These are phyloP conservation scores for Recurvomyces mirabilis DNA, from an alignment of 495 filamentous ascomycete species.

Conservation along the genomic window DNA sequence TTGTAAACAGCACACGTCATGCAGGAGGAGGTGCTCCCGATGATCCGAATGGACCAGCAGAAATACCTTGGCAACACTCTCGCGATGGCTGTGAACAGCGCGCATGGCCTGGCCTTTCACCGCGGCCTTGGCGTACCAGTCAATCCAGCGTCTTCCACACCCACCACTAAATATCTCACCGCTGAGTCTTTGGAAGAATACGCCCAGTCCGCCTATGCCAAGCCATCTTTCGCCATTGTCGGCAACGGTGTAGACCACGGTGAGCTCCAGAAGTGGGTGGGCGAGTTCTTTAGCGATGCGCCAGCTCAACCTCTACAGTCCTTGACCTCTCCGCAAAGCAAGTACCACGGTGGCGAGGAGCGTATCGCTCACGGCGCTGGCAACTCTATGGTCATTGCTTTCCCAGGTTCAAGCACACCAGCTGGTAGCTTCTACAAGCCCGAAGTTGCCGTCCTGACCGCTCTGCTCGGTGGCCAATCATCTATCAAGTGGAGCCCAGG, in stretches of 20 bases:
- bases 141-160: conserved; percentile 55
- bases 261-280: conserved; percentile 80
- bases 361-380: conserved; percentile 61
- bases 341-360: conserved; percentile 92
- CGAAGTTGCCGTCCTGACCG: conserved; percentile 76
- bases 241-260: conserved; percentile 70
- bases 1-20: conserved; percentile 63
- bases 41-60: conserved; percentile 62
- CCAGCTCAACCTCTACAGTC: conserved; percentile 31
- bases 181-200: conserved; percentile 58
- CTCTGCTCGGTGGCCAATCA: conserved; percentile 80
- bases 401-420: conserved; percentile 75
- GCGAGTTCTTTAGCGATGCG: conserved; percentile 68
- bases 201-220: conserved; percentile 65
- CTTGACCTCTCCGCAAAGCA: conserved; percentile 43
- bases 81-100: conserved; percentile 70
- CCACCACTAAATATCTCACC: conserved; percentile 66
- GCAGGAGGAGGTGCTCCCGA: conserved; percentile 67
- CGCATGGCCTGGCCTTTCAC: conserved; percentile 87
- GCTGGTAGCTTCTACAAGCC: conserved; percentile 68
- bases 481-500: conserved; percentile 93
- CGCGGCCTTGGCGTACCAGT: conserved; percentile 70
- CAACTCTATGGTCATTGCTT: conserved; percentile 75
- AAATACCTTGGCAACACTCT: conserved; percentile 52
- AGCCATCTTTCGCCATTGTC: conserved; percentile 81